These are phyloP conservation scores for Penicillium arizonense DNA, from an alignment of 495 filamentous ascomycete genomes.

Conservation along the genomic window DNA sequence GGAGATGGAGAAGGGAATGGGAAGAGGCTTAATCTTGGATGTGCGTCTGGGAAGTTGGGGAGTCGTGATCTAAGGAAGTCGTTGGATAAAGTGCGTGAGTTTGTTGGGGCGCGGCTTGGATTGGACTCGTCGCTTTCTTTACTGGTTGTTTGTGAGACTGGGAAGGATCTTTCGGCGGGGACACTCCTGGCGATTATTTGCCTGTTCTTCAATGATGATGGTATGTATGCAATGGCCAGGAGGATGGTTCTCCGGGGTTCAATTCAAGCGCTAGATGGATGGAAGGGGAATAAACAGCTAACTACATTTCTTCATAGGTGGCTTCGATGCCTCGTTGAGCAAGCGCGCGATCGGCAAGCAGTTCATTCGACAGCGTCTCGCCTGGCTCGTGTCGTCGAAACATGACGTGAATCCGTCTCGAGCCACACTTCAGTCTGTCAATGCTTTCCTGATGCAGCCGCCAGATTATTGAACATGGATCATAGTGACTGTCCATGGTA, in stretches of 20 bases:
- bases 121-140: conserved; percentile 34
- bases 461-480: conserved; percentile 32
- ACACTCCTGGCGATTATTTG: conserved; percentile 62
- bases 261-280: conserved; percentile 25
- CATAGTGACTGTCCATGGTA: neutral
- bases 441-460: conserved; percentile 75
- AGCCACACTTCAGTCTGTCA: conserved; percentile 79
- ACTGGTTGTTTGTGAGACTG: conserved; percentile 59
- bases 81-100: conserved; percentile 54
- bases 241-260: neutral
- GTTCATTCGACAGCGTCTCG: conserved; percentile 71
- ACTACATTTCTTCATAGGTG: conserved; percentile 23
- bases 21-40: conserved; percentile 58
- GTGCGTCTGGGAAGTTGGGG: conserved; percentile 66
- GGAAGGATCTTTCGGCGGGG: conserved; percentile 65
- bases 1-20: conserved; percentile 17
- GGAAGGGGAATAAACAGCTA: conserved; percentile 16
- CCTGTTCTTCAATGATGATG: conserved; percentile 57
- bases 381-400: conserved; percentile 71
- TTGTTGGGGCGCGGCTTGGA: conserved; percentile 33
- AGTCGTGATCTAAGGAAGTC: conserved; percentile 71
- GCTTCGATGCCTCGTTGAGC: conserved; percentile 26
- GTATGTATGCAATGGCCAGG: conserved; percentile 28
- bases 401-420: conserved; percentile 78
- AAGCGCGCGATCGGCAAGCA: conserved; percentile 60